These are phyloP conservation scores for Adansonia rubrostipa DNA, from an alignment of 441 rosid species.

Conservation along the genomic window DNA sequence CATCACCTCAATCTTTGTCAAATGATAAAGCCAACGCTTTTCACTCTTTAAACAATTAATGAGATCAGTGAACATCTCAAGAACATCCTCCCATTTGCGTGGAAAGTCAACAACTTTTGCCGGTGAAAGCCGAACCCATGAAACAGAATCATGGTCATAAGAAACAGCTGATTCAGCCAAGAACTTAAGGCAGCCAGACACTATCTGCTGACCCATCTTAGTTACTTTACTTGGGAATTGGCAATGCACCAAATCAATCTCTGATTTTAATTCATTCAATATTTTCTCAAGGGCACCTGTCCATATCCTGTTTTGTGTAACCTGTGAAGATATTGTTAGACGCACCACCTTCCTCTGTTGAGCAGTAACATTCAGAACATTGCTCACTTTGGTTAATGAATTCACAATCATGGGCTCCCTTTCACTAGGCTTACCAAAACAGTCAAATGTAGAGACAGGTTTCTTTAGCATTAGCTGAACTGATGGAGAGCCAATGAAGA, in stretches of 20 bases:
- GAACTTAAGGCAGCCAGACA: constrained; percentile 64
- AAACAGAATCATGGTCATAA: constrained; percentile 49
- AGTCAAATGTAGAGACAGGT: constrained; percentile 29
- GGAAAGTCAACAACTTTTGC: constrained; percentile 42
- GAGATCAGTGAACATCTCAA: constrained; percentile 78
- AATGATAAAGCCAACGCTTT: not conserved
- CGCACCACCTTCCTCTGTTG: constrained; percentile 61
- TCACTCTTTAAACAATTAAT: constrained; percentile 38
- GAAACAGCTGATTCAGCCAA: constrained; percentile 52
- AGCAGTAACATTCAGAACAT: constrained; percentile 44
- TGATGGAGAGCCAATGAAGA: constrained; percentile 65
- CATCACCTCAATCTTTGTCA: constrained; percentile 5
- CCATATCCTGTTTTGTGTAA: constrained; percentile 75
- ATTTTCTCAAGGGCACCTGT: constrained; percentile 62
- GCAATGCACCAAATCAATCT: constrained; percentile 50
- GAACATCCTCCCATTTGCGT: constrained; percentile 74
- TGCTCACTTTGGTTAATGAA: constrained; percentile 59
- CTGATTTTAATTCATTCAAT: constrained; percentile 54
- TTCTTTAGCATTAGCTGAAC: constrained; percentile 52
- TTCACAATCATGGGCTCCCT: constrained; percentile 60
- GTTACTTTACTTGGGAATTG: constrained; percentile 43
- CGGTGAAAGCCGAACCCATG: constrained; percentile 75
- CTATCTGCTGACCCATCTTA: constrained; percentile 66
- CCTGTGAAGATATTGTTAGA: constrained; percentile 58
- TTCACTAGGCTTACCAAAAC: constrained; percentile 51